Evolutionary conservation across 306 rosid genomes (phyloP), one percentile per base, ranked within the genome.

Genomic region (Quercus alba): DNA sequence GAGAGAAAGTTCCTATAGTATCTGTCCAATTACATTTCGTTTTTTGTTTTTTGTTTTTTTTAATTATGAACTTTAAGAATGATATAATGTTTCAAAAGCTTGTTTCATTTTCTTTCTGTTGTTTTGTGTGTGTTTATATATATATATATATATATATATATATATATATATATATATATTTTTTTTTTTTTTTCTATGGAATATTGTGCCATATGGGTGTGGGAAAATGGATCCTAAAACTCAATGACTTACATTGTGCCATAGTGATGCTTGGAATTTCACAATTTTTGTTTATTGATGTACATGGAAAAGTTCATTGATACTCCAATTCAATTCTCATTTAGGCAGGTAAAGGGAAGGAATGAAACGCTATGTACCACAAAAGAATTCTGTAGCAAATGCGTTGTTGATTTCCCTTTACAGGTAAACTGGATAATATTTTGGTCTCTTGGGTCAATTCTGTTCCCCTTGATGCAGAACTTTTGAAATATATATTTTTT

Each of bases 221-320:
- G 63, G 99, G 99, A 49, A 93, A 95, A 81, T 91, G 95, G 97
- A 95, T 95, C 69, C 88, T 92, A 85, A 87, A 58, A 89, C 94
- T 88, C 73, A 61, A 49, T 68, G 33, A 75, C 67, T 75, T 79
- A 57, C 73, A 75, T 78, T 76, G 51, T 88, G 70, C 66, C 70
- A 54, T 15, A 93, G 99, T 86, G 13, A 49, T 41, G 63, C 26
- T 66, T 51, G 51, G 70, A 12, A 18, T 64, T 75, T 81, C 71
- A 21, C 17, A 19, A 44, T 30, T 49, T 49, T 81, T 19, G 57
- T 21, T 57, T 3, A n/a, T 44, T 19, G 79, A 21, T 54, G 5
- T 12, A 9, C 31, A 28, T 38, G 12, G 15, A 75, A n/a, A 9
- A 70, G 57, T n/a, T 62, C 54, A 12, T 49, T 49, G 54, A 12